A percentile compares a stretch with the other conserved stretches of the same genome.
phyloP scores from a whole-genome alignment of 2,329 filamentous ascomycete genomes.

The Plenodomus biglobosus region DNA sequence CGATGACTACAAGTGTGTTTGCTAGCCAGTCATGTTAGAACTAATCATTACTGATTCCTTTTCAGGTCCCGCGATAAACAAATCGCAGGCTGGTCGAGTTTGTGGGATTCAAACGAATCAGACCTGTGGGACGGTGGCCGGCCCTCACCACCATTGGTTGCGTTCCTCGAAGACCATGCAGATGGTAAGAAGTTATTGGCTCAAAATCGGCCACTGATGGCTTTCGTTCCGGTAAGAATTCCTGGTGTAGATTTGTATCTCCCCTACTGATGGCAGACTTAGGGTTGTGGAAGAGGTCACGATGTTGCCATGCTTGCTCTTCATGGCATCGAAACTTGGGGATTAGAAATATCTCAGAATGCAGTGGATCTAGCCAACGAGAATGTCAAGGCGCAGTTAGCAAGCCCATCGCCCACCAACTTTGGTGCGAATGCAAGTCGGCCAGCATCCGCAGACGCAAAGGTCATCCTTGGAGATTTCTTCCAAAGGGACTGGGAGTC shows the following conservation, averaged over 20 bases:
- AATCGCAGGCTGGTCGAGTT: slow-evolving; percentile 49
- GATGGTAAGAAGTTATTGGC: slow-evolving; percentile 30
- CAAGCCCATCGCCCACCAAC: neutral
- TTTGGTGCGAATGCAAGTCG: neutral
- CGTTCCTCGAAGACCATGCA: slow-evolving; percentile 13
- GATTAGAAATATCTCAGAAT: slow-evolving; percentile 64
- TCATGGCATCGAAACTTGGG: slow-evolving; percentile 73
- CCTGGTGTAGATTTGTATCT: neutral
- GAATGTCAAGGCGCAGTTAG: slow-evolving; percentile 14
- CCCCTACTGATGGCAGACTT: slow-evolving; percentile 1
- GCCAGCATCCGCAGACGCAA: slow-evolving; percentile 10
- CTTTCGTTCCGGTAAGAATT: slow-evolving; percentile 62
- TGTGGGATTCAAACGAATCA: slow-evolving; percentile 55
- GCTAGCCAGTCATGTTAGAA: neutral
- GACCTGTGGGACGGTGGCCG: slow-evolving; percentile 58
- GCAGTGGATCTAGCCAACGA: slow-evolving; percentile 36
- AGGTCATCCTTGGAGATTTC: slow-evolving; percentile 65
- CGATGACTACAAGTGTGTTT: slow-evolving; percentile 11
- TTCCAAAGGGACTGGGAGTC: slow-evolving; percentile 60
- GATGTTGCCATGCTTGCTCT: slow-evolving; percentile 73
- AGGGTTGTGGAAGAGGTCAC: slow-evolving; percentile 74
- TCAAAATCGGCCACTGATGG: slow-evolving; percentile 50
- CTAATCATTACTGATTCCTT: slow-evolving; percentile 1
- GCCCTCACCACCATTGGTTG: slow-evolving; percentile 55
- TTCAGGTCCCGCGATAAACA: slow-evolving; percentile 14